Base-by-base conservation (phyloP, 2,329 filamentous ascomycete genomes). In the Saccharata proteae region DNA sequence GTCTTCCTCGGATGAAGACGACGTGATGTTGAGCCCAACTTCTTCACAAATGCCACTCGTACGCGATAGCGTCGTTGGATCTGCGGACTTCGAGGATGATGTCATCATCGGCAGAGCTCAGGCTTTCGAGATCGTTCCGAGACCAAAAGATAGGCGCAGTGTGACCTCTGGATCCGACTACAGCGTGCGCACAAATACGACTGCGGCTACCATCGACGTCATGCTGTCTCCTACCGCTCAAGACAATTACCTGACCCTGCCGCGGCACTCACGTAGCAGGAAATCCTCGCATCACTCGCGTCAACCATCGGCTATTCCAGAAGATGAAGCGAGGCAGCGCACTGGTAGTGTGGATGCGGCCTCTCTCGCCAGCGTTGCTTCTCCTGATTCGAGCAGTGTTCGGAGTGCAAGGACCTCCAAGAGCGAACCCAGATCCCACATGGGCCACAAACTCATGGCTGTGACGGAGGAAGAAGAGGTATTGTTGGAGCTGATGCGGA, bases 381-480 rank as follows among this genome's bases (percentile, higher is more conserved):
- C 30, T n/a, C 29, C 19, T 14, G 19, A 35, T 10, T 16, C 14
- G 6, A 25, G 13, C n/a, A 55, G 52, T 32, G 29, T 49, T 16
- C 43, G 37, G 21, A 56, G 51, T 35, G 40, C 38, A 22, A 44
- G 43, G 21, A 54, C 52, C 2, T 51, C 53, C 7, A 40, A 37
- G 7, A 54, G 51, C 32, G 53, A 54, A 28, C 48, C 52, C 6
- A 42, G 43, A 9, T 42, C 37, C 16, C 45, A 36, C 38, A 45
- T 38, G 42, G 44, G 47, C 13, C 51, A 46, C 22, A 58, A 55
- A 35, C 42, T 57, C 17, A 64, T 67, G 56, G 58, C 59, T 17
- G 62, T 67, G 11, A 64, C 62, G 2, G 53, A 61, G 32, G 63
- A 67, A 42, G 63, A 67, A 41, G 62, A 64, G 44, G 57, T 59